Conservation (phyloP, 192 early-diverging fungal genomes). For the Rhizophagus sp. region DNA sequence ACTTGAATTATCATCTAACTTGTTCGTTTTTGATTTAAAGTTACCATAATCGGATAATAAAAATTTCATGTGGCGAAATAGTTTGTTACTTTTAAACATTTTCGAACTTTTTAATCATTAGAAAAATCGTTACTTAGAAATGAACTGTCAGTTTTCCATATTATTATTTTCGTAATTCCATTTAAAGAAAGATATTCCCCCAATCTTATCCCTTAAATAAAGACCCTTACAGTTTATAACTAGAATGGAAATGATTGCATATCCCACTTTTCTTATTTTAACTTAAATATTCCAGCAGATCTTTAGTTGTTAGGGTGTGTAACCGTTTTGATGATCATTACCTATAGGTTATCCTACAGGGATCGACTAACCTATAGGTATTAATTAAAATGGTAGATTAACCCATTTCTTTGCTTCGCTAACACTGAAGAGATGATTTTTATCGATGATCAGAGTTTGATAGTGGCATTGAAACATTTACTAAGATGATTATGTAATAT, state of each 20-base stretch:
- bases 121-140: no score
- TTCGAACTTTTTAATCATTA: no score
- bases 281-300: background rate
- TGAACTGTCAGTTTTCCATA: no score
- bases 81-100: no score
- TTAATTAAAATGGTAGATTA: background rate
- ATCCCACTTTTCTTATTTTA: background rate
- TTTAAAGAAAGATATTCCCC: background rate
- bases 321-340: background rate
- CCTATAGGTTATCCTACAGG: background rate
- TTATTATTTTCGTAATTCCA: background rate
- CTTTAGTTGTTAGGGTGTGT: background rate
- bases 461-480: conserved; percentile 2
- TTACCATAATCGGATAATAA: no score
- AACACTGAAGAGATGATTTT: background rate
- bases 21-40: no score
- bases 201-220: no score
- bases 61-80: no score
- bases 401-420: background rate
- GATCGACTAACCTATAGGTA: background rate
- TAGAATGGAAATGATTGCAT: background rate
- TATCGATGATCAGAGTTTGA: conserved; percentile 11
- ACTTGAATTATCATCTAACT: no score
- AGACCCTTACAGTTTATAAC: background rate
- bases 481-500: background rate